Conservation (phyloP, 768 basidiomycete genomes). For the Flagelloscypha sp. region DNA sequence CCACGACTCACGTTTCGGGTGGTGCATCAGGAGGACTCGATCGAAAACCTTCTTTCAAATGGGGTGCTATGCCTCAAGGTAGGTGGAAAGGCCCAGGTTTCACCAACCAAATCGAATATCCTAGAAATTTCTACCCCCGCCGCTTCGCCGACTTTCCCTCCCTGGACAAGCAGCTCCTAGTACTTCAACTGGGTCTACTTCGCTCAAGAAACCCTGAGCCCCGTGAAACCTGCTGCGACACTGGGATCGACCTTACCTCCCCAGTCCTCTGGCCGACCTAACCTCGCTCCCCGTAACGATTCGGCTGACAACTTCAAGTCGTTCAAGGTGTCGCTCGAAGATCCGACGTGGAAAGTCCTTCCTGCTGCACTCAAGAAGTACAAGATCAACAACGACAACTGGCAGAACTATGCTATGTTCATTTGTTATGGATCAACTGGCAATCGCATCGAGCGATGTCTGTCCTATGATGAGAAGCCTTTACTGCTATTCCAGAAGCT, state of each 20-base stretch:
- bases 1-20: conserved; percentile 19
- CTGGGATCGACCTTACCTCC: conserved; percentile 15
- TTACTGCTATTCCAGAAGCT: conserved; percentile 93
- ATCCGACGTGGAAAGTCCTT: conserved; percentile 97
- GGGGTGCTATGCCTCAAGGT: too few species aligned
- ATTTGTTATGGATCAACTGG: conserved; percentile 93
- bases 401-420: conserved; percentile 99
- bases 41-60: conserved; percentile 80
- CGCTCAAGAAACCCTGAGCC: conserved; percentile 9
- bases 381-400: conserved; percentile 96
- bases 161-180: conserved; percentile 25
- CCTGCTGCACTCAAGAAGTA: conserved; percentile 98
- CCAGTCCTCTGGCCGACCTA: conserved; percentile 27
- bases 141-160: conserved; percentile 54
- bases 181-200: conserved; percentile 9
- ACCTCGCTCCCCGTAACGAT: conserved; percentile 24
- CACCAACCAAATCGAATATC: conserved; percentile 69
- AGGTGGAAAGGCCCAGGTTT: conserved; percentile 65
- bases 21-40: conserved; percentile 39
- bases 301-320: conserved; percentile 69
- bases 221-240: conserved; percentile 15
- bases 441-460: conserved; percentile 82
- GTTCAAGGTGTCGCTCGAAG: conserved; percentile 96
- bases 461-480: conserved; percentile 97
- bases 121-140: conserved; percentile 71